Conservation (phyloP, 805 yeast genomes). For the Scheffersomyces coipomensis region DNA sequence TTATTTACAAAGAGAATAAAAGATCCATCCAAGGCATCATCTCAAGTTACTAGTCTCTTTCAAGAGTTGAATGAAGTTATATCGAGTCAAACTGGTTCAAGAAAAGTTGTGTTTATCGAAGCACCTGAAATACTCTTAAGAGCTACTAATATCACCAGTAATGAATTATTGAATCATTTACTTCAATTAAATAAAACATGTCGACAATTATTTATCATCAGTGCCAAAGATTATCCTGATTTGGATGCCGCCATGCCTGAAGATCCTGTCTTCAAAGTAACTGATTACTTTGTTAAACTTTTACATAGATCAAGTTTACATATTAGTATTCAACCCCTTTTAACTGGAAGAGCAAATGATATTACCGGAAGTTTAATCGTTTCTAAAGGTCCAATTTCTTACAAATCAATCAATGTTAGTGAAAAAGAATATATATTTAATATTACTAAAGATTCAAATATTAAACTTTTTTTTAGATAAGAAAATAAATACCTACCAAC, state of each 20-base stretch:
- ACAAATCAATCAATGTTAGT: slow-evolving; percentile 23
- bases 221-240: slow-evolving; percentile 36
- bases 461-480: slow-evolving; percentile 46
- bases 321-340: slow-evolving; percentile 61
- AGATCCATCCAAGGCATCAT: slow-evolving; percentile 15
- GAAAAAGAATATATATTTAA: slow-evolving; percentile 68
- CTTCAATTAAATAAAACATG: slow-evolving; percentile 29
- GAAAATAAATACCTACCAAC: not conserved
- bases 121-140: slow-evolving; percentile 46
- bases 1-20: slow-evolving; percentile 36
- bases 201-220: slow-evolving; percentile 33
- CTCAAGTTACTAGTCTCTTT: slow-evolving; percentile 16
- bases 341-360: slow-evolving; percentile 81
- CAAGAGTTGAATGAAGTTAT: slow-evolving; percentile 10
- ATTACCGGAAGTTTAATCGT: slow-evolving; percentile 71
- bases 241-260: slow-evolving; percentile 14
- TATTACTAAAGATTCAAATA: slow-evolving; percentile 52
- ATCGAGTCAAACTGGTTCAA: slow-evolving; percentile 6
- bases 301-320: slow-evolving; percentile 51
- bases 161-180: slow-evolving; percentile 32
- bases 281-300: slow-evolving; percentile 47
- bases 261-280: slow-evolving; percentile 39
- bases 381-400: slow-evolving; percentile 51
- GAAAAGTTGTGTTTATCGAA: slow-evolving; percentile 41
- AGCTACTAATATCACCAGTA: slow-evolving; percentile 36